Base-by-base conservation (phyloP, 306 rosid genomes). In the Purshia tridentata region DNA sequence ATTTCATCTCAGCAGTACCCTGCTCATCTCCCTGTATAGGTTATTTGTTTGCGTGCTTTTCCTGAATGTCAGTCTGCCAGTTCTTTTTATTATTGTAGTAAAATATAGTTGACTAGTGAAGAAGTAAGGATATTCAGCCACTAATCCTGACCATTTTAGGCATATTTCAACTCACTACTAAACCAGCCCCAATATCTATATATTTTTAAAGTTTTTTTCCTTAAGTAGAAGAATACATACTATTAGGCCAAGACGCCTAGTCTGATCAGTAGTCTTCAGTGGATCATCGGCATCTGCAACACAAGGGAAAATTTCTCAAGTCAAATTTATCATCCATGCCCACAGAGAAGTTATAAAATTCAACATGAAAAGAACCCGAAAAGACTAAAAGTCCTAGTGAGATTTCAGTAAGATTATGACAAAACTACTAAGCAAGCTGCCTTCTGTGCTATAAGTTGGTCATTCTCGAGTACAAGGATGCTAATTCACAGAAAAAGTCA, bases 241-340 rank as follows among this genome's bases (percentile, higher is more conserved):
- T 72, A 89, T 89, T 44, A 89, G 81, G 70, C 94, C 94, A 44
- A 89, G 91, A 52, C 73, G 80, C 76, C 97, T 87, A 69, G 92
- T 89, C 76, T 87, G 97, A 61, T 89, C 92, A 0, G 97, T 91
- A 65, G 95, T 91, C 89, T 91, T 84, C 80, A 91, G 70, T 13
- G 94, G 94, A 73, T 89, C 94, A 53, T 89, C 91, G 44, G 86
- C 16, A 86, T 89, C 94, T 89, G 87, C 78, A 78, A 50, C 37
- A 48, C 4, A 18, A 15, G 40, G 56, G 66, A 64, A 46, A 13
- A 5, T 64, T 14, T 63, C 47, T 45, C 42, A 15, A 15, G 37
- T 52, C 44, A 49, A 29, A 57, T 9, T 55, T 39, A 57, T 5
- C 54, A 62, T 62, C 46, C 20, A 52, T 13, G 10, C 16, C 61